phyloP scores from a whole-genome alignment of 2,329 filamentous ascomycete species.

The Fragosphaeria purpurea region DNA sequence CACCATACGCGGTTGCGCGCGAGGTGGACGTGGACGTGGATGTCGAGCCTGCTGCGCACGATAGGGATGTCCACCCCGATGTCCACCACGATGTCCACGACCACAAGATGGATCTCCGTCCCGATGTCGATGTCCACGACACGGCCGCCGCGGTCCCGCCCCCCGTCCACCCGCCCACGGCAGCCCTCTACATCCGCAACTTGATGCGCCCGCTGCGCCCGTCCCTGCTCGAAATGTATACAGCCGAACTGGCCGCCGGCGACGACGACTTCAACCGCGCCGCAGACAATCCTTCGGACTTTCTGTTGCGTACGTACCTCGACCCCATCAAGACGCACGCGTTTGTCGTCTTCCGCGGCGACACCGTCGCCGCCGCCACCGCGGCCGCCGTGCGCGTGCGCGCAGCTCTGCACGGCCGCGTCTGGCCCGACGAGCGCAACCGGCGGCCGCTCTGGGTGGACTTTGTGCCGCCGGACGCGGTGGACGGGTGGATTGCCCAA shows the following conservation, averaged over 20 bases:
- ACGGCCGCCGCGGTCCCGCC: constrained; percentile 31
- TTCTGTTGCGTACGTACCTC: constrained; percentile 63
- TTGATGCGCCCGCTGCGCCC: constrained; percentile 79
- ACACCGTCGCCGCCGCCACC: constrained; percentile 58
- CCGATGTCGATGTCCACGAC: constrained; percentile 20
- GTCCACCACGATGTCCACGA: background rate
- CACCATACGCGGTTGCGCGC: background rate
- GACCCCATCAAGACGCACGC: constrained; percentile 84
- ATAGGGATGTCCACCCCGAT: background rate
- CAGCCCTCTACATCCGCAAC: constrained; percentile 78
- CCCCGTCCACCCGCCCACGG: constrained; percentile 60
- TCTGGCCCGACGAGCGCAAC: constrained; percentile 82
- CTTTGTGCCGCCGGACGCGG: constrained; percentile 69
- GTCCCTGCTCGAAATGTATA: constrained; percentile 54
- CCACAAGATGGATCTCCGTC: background rate
- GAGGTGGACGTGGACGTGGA: no score
- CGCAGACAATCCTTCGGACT: constrained; percentile 18
- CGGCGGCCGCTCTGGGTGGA: constrained; percentile 81
- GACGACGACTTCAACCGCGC: no score
- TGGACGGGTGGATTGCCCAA: constrained; percentile 62
- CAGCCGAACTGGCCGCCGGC: constrained; percentile 58
- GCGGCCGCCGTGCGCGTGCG: constrained; percentile 46
- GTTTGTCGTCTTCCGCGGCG: constrained; percentile 61
- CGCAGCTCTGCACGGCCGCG: constrained; percentile 60
- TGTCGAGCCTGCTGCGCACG: background rate